Evolutionary conservation across 768 basidiomycete species (phyloP).

Genomic region (Gyrodon lividus): DNA sequence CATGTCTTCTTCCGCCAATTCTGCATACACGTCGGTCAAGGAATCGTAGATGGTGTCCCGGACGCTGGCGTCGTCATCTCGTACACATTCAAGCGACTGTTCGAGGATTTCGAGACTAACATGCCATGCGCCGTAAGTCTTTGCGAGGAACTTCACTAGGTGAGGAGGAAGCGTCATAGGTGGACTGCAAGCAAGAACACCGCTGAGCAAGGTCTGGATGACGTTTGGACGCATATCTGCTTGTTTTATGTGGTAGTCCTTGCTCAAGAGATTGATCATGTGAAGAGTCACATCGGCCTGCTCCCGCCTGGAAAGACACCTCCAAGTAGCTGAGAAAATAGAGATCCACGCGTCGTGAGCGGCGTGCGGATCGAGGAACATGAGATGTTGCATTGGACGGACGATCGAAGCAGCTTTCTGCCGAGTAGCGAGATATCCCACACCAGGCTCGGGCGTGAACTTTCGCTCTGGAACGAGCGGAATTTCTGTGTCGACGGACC

Average conservation of each 20-base stretch:
- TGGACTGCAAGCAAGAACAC: constrained; percentile 82
- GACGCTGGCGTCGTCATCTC: constrained; percentile 76
- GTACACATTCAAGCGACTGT: constrained; percentile 70
- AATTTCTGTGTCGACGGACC: constrained; percentile 53
- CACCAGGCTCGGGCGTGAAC: constrained; percentile 31
- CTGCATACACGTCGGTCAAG: constrained; percentile 92
- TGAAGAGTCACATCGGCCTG: constrained; percentile 87
- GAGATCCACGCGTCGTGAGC: constrained; percentile 87
- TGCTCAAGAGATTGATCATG: constrained; percentile 86
- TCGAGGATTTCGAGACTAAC: constrained; percentile 83
- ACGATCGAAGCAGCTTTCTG: constrained; percentile 55
- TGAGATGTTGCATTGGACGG: constrained; percentile 76
- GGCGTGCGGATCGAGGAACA: constrained; percentile 73
- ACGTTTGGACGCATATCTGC: constrained; percentile 88
- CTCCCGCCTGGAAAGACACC: constrained; percentile 79
- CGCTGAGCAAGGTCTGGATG: constrained; percentile 85
- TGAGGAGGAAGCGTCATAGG: constrained; percentile 90
- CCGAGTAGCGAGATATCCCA: constrained; percentile 40
- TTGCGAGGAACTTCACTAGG: constrained; percentile 93
- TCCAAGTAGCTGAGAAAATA: constrained; percentile 84
- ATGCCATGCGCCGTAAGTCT: constrained; percentile 97
- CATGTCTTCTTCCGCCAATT: constrained; percentile 93
- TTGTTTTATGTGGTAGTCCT: constrained; percentile 91
- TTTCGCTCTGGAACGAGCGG: constrained; percentile 43
- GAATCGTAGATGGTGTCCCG: constrained; percentile 88